Evolutionary conservation across 2,329 filamentous ascomycete genomes (phyloP).

Genomic region (Leptographium radiaticola): DNA sequence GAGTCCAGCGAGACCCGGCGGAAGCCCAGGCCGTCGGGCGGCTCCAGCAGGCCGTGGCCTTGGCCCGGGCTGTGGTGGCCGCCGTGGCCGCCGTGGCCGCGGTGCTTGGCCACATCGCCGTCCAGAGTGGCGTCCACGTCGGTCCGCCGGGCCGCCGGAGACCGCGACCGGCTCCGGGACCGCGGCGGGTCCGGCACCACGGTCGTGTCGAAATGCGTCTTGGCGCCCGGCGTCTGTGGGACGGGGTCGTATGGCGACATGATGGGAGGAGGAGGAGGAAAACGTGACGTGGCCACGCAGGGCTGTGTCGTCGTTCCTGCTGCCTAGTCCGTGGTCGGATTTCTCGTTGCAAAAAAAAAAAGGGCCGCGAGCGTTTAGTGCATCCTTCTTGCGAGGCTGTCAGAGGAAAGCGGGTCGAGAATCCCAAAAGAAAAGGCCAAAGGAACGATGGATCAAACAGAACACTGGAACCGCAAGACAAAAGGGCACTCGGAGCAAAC

Average conservation of each 20-base stretch:
- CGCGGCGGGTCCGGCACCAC: too few species aligned
- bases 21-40: conserved; percentile 15
- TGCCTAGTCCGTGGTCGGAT: neutral
- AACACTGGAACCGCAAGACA: too few species aligned
- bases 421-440: too few species aligned
- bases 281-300: too few species aligned
- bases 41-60: neutral
- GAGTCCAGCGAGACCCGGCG: conserved; percentile 28
- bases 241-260: conserved; percentile 14
- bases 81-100: too few species aligned
- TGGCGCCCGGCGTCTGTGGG: conserved; percentile 12
- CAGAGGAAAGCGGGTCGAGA: too few species aligned
- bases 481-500: too few species aligned
- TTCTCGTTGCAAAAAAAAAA: too few species aligned
- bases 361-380: too few species aligned
- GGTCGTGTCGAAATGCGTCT: conserved; percentile 13
- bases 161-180: neutral
- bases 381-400: too few species aligned
- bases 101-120: neutral
- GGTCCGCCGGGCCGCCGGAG: neutral
- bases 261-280: too few species aligned
- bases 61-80: neutral
- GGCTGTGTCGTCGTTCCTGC: neutral
- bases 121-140: neutral
- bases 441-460: too few species aligned